Percentiles rank a stretch among this genome's conserved stretches.
phyloP scores from a whole-genome alignment of 768 basidiomycete genomes.

The Rhizopogon salebrosus region DNA sequence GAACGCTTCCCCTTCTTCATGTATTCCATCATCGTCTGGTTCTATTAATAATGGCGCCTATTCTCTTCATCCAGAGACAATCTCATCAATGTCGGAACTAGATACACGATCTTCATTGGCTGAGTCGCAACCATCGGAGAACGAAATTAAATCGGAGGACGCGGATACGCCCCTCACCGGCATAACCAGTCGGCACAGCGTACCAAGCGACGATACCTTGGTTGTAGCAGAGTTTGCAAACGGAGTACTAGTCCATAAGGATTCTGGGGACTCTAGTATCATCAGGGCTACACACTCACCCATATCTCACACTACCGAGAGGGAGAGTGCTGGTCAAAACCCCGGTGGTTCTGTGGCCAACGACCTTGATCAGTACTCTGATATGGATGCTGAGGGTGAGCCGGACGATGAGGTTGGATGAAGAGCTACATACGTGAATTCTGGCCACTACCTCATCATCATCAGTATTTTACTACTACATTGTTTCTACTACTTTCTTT shows the following conservation, averaged over 20 bases:
- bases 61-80: neutral
- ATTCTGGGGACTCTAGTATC: conserved; percentile 10
- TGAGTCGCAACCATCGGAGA: conserved; percentile 4
- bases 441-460: conserved; percentile 19
- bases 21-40: neutral
- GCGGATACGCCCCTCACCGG: conserved; percentile 45
- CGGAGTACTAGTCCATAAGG: conserved; percentile 23
- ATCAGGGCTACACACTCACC: neutral
- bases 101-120: neutral
- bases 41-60: neutral
- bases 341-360: conserved; percentile 10
- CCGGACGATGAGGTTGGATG: conserved; percentile 43
- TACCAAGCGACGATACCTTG: conserved; percentile 55
- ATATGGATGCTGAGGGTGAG: conserved; percentile 38
- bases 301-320: conserved; percentile 16
- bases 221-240: conserved; percentile 30
- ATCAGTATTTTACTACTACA: conserved; percentile 13
- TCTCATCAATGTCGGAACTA: neutral
- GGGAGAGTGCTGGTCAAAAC: conserved; percentile 3
- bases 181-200: conserved; percentile 46
- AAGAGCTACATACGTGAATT: conserved; percentile 30
- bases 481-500: conserved; percentile 3
- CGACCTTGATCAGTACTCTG: conserved; percentile 22
- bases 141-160: conserved; percentile 49
- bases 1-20: neutral